phyloP scores from a whole-genome alignment of 1,139 yeast species.

The Kurtzmaniella quercitrusa region DNA sequence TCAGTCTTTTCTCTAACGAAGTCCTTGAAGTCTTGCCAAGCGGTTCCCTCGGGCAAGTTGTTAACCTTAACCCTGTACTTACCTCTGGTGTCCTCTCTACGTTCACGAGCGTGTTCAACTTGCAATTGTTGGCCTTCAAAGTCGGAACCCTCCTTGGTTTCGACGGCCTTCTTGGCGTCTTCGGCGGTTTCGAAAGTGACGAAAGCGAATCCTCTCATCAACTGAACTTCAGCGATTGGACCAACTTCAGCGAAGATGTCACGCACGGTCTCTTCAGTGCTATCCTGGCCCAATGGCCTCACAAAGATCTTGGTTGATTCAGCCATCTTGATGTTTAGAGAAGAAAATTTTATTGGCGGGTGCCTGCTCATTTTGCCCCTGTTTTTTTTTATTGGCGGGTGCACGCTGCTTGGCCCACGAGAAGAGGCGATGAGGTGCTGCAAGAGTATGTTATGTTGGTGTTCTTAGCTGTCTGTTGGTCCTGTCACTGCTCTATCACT shows the following conservation, averaged over 20 bases:
- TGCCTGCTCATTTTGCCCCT: constrained; percentile 5
- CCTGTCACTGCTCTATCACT: too few species aligned
- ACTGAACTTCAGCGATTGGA: constrained; percentile 60
- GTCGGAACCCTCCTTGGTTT: constrained; percentile 52
- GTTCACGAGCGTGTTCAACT: constrained; percentile 67
- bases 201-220: constrained; percentile 75
- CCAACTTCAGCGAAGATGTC: constrained; percentile 65
- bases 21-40: constrained; percentile 86
- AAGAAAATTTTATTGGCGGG: constrained; percentile 4
- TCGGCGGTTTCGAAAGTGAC: constrained; percentile 66
- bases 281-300: constrained; percentile 32
- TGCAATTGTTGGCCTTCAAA: constrained; percentile 63
- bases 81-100: constrained; percentile 56
- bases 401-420: background rate
- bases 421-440: background rate
- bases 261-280: constrained; percentile 55
- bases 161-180: constrained; percentile 62
- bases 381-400: constrained; percentile 4
- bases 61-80: constrained; percentile 67
- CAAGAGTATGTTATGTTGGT: too few species aligned
- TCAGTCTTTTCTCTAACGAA: constrained; percentile 68
- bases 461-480: too few species aligned
- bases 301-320: constrained; percentile 36
- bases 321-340: constrained; percentile 12
- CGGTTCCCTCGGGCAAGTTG: constrained; percentile 68